phyloP scores from a whole-genome alignment of 495 filamentous ascomycete species.

The Hyaloscypha variabilis region DNA sequence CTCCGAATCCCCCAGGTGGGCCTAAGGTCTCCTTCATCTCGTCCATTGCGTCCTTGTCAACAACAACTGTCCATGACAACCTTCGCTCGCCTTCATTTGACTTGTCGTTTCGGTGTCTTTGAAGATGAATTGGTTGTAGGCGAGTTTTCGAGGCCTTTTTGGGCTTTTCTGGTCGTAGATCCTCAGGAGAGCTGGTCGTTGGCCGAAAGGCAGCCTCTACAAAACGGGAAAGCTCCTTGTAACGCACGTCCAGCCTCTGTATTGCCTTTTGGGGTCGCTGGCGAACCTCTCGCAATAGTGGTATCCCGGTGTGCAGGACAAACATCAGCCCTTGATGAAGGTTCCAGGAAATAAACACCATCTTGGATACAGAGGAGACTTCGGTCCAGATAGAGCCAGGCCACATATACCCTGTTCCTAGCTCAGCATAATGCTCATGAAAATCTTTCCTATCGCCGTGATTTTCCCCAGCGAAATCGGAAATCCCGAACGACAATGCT shows the following conservation, averaged over 20 bases:
- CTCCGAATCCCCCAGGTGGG: conserved; percentile 26
- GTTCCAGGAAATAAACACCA: neutral
- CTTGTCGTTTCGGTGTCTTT: conserved; percentile 5
- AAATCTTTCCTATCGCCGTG: neutral
- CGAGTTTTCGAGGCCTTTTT: neutral
- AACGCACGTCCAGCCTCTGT: neutral
- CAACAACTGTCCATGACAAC: conserved; percentile 19
- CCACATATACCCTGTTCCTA: neutral
- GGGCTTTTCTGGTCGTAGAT: no score
- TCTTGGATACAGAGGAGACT: neutral
- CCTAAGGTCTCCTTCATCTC: conserved; percentile 28
- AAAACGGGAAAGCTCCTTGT: neutral
- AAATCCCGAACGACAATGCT: neutral
- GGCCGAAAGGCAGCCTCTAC: no score
- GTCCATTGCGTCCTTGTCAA: conserved; percentile 16
- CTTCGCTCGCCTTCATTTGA: conserved; percentile 7
- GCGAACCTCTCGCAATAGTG: neutral
- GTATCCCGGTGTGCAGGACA: neutral
- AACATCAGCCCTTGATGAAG: neutral
- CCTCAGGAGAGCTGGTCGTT: no score
- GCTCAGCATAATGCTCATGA: neutral
- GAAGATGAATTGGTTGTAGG: conserved; percentile 6
- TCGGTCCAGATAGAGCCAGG: neutral
- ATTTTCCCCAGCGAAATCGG: neutral
- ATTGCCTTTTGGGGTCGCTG: neutral